Base-by-base conservation (phyloP, 2,329 filamentous ascomycete species). In the Coniochaeta hoffmannii region DNA sequence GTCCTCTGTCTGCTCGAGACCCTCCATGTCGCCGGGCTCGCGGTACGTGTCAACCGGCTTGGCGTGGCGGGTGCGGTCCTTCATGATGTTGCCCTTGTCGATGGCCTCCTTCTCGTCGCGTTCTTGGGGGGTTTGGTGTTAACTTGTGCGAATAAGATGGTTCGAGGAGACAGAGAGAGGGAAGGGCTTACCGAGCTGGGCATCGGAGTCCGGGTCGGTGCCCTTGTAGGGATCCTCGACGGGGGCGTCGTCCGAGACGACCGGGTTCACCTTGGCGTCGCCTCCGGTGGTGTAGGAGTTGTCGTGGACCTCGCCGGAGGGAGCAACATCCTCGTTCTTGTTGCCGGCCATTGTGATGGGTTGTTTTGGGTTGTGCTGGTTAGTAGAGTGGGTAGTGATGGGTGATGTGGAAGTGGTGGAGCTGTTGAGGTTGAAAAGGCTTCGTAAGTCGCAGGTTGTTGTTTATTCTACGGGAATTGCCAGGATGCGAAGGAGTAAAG, bases 71-170 rank as follows among this genome's bases (percentile, higher is more conserved):
- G 65, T 69, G 9, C 61, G 59, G 2, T 61, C 49, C 22, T 64
- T 56, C 35, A 70, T 50, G 9, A 69, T 62, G 44, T 69, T 70
- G 8, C 50, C 59, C 55, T 64, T 53, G 49, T 70, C 62, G 24
- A 69, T 68, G 1, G 66, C 68, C 51, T 68, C 66, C 0, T 62
- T 65, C 2, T 69, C 68, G 55, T 70, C 66, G 14, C 62, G 60
- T 49, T 61, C 65, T 68, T 26, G 3, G 4, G n/a, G 6, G 15
- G 28, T 11, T 15, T 4, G 22, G 1, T n/a, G 22, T 7, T 26
- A 53, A 35, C 53, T 41, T 19, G 14, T n/a, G 17, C 6, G 19
- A 9, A 3, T 17, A 26, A 9, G 15, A 2, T 9, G 4, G 4
- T 14, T 38, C 2, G 22, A 14, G 41, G 24, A 11, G 24, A 15